These are phyloP conservation scores for Conringia planisiliqua DNA, from an alignment of 345 rosid species.

Conservation along the genomic window DNA sequence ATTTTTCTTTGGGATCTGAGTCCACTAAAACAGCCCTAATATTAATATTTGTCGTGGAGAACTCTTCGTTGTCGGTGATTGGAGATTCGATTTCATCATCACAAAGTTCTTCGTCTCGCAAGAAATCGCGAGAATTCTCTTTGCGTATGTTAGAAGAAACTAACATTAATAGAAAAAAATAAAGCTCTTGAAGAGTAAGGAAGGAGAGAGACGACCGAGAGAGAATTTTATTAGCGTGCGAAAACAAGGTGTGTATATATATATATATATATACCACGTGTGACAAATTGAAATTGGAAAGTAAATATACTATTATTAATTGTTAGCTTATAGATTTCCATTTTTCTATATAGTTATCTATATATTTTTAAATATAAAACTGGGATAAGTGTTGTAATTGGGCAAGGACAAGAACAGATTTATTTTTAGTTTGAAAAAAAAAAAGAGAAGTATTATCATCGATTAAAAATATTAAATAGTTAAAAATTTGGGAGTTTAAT, in stretches of 20 bases:
- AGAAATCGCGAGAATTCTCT: neutral
- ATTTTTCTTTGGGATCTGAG: constrained; percentile 19
- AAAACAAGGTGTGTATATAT: neutral
- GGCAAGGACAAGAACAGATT: no score
- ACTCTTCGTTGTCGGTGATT: neutral
- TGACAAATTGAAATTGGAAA: neutral
- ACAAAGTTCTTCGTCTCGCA: neutral
- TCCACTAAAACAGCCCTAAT: constrained; percentile 27
- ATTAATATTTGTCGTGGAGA: neutral
- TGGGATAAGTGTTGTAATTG: no score
- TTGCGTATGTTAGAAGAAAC: neutral
- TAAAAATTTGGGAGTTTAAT: no score
- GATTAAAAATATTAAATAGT: no score
- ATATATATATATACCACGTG: constrained; percentile 13
- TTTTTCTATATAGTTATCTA: neutral
- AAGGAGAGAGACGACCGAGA: constrained; percentile 10
- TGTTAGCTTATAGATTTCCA: constrained; percentile 2
- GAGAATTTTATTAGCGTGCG: constrained; percentile 17
- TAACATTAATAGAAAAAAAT: neutral
- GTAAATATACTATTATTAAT: constrained; percentile 19
- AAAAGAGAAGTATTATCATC: no score
- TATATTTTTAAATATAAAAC: neutral
- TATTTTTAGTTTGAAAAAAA: no score
- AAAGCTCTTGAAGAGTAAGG: constrained; percentile 5
- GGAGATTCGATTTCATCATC: neutral